Percentiles rank a stretch among this genome's conserved stretches.
These are phyloP conservation scores for Tolypocladium ophioglossoides DNA, from an alignment of 2,329 filamentous ascomycete genomes.

Conservation along the genomic window DNA sequence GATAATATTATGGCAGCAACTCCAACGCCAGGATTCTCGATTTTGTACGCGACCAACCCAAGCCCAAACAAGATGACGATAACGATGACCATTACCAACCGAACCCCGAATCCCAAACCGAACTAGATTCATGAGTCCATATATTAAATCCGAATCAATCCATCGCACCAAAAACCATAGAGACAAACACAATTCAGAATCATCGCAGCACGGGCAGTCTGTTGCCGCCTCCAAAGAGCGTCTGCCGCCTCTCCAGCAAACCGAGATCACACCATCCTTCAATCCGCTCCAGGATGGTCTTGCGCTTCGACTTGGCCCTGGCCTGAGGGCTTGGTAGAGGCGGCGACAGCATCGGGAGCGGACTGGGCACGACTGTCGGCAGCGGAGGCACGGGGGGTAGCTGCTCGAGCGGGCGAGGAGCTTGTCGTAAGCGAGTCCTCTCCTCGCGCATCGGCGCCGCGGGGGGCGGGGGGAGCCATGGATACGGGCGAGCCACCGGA, in stretches of 20 bases:
- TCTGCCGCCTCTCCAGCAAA: conserved; percentile 34
- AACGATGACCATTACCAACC: background rate
- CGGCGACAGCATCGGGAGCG: background rate
- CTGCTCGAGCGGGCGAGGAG: conserved; percentile 15
- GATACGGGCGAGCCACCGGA: conserved; percentile 7
- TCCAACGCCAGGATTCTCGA: background rate
- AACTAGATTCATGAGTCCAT: background rate
- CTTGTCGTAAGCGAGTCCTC: conserved; percentile 10
- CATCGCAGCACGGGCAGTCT: conserved; percentile 3
- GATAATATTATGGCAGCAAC: too few species aligned
- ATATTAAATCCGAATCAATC: background rate
- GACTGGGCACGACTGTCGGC: conserved; percentile 8
- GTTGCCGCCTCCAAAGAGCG: conserved; percentile 15
- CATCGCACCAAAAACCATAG: background rate
- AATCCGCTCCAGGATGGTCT: conserved; percentile 35
- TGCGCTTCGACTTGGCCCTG: conserved; percentile 25
- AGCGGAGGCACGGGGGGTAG: conserved; percentile 18
- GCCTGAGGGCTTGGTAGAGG: conserved; percentile 6
- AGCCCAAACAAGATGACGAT: too few species aligned
- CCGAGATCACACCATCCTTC: conserved; percentile 47
- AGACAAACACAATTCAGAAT: background rate
- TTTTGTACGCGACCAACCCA: background rate
- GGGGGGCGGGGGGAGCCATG: conserved; percentile 24
- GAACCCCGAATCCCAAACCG: background rate
- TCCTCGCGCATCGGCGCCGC: conserved; percentile 20